Percentiles rank a stretch among this genome's conserved stretches.
Conservation (phyloP, 2,329 filamentous ascomycete genomes). For the Fusarium graminum region DNA sequence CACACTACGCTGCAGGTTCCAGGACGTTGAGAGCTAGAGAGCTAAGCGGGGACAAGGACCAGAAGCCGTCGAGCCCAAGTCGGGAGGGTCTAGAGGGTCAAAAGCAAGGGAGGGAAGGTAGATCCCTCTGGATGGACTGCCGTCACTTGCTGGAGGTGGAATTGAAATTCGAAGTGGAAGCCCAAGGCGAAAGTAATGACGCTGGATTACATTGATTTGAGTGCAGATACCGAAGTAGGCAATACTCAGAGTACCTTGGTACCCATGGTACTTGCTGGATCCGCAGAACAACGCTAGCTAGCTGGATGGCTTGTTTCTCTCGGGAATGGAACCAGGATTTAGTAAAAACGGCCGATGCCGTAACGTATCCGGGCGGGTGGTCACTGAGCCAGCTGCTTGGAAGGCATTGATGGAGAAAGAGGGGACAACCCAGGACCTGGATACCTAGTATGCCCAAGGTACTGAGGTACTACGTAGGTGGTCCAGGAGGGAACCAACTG, state of each 20-base stretch:
- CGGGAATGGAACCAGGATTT: conserved; percentile 28
- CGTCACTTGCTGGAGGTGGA: conserved; percentile 1
- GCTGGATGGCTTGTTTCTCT: conserved; percentile 24
- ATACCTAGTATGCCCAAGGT: background rate
- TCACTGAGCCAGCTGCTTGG: conserved; percentile 23
- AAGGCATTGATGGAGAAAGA: conserved; percentile 27
- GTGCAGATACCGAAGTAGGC: conserved; percentile 17
- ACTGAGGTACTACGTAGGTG: background rate
- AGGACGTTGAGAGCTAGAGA: conserved; percentile 39
- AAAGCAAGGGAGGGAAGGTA: conserved; percentile 41
- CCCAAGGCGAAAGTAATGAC: conserved; percentile 35
- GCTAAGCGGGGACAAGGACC: conserved; percentile 37
- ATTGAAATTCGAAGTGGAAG: background rate
- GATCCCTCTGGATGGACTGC: conserved; percentile 27
- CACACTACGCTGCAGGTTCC: conserved; percentile 33
- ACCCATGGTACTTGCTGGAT: conserved; percentile 1
- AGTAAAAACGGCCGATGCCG: conserved; percentile 20
- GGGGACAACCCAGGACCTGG: conserved; percentile 9
- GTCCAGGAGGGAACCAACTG: conserved; percentile 14
- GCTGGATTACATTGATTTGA: conserved; percentile 26
- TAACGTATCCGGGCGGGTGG: conserved; percentile 7
- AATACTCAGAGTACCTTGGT: no score
- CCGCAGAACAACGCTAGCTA: conserved; percentile 35
- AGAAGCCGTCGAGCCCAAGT: conserved; percentile 44
- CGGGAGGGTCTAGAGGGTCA: conserved; percentile 34